Base-by-base conservation (phyloP, 1,139 yeast species). In the Petasospora fabianii region DNA sequence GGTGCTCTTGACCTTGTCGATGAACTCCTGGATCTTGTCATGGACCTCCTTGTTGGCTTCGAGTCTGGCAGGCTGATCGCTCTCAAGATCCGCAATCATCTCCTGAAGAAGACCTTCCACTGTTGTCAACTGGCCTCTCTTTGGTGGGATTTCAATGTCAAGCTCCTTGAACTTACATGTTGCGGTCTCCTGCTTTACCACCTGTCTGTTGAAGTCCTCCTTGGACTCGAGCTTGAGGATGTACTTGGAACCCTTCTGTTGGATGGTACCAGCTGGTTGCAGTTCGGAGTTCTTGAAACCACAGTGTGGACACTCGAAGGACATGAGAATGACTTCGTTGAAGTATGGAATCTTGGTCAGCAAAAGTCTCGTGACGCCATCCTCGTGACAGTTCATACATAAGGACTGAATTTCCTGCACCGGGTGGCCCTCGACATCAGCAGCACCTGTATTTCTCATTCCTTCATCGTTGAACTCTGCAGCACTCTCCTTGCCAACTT, bases 261-360 rank as follows among this genome's bases (percentile, higher is more conserved):
- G 94, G 42, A 85, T 83, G 44, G 75, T 77, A 7, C 95, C 83
- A 11, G 98, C 99, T 16, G 97, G 84, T 67, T 94, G 98, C 51
- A 94, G 77, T 64, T 94, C 98, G 35, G 88, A 77, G 68, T 88
- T 92, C 61, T 83, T 84, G 58, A 87, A 77, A 1, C 87, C 85
- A 69, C 99, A 94, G 62, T 90, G 96, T 30, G 95, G 92, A 65
- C 99, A 94, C 50, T 80, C 85, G 62, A 94, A 94, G 2, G 97
- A 90, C 96, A 92, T 92, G 47, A 94, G 63, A 42, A 94, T 86
- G 44, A 94, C 79, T 62, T 94, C 97, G 52, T 92, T 72, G 67
- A 94, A 94, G 56, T 70, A 88, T 11, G 99, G 99, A 53, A 94
- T 94, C 45, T 80, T 72, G 13, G 99, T 92, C 56, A 94, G 69